Base-by-base conservation (phyloP, 1,284 basidiomycete species). In the Fomitopsis palustris region DNA sequence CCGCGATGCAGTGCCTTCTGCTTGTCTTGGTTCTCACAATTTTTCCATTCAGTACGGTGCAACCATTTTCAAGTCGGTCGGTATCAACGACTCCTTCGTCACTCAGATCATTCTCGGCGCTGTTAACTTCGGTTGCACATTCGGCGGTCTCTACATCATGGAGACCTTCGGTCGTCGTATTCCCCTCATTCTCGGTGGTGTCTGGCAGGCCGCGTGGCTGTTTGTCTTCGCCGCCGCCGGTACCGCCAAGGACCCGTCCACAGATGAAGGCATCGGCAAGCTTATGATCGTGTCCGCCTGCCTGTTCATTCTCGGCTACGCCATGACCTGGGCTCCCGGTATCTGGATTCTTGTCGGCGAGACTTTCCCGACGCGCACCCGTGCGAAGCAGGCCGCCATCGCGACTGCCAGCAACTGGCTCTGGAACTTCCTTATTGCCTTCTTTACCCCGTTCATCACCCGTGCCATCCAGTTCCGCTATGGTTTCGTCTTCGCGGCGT, bases 261-360 rank as follows among this genome's bases (percentile, higher is more conserved):
- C 64, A 1, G 75, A 85, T 66, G 59, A 77, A 37, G 68, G 65
- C 16, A 83, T 85, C 49, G 88, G 86, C 33, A 82, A 80, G 65
- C 70, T 91, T 23, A 87, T 92, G 83, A 92, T 93, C 64, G 82
- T 90, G 63, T 79, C 83, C n/a, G 86, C 89, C 0, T 92, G 88
- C 68, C 67, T 93, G 68, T 92, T 92, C 75, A 92, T 93, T 68
- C 72, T 88, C 33, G 89, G 88, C 14, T 93, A 87, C 68, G 88
- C 90, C 2, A 85, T 79, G 72, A 91, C 90, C 21, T 92, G 88
- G 88, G 85, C 81, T 33, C 84, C 85, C 74, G 85, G 86, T 57
- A 74, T 90, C 56, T 92, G 89, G 88, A 90, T 88, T 70, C 75
- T 90, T 21, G 87, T 86, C 61, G 87, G 87, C 38, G 90, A 93